A percentile compares a stretch with the other conserved stretches of the same genome.
These are phyloP conservation scores for Phytophthora melonis DNA, from an alignment of 352 stramenopile species.

Conservation along the genomic window DNA sequence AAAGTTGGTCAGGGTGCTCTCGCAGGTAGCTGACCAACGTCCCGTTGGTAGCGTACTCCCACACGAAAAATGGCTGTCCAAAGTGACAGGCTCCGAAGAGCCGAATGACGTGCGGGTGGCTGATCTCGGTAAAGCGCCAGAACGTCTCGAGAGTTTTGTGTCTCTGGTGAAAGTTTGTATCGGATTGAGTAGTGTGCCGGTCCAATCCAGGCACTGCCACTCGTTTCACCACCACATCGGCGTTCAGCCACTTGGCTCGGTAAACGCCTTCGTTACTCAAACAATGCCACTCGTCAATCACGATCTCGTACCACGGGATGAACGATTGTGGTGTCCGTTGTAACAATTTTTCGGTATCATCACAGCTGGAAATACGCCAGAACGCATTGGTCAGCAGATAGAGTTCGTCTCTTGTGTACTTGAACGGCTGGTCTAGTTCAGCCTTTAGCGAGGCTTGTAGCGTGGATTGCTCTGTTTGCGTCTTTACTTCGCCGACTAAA, in stretches of 20 bases:
- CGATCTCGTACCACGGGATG: background rate
- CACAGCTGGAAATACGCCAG: background rate
- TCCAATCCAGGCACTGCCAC: no score
- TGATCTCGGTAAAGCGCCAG: no score
- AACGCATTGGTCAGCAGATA: background rate
- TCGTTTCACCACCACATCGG: background rate
- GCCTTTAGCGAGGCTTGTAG: background rate
- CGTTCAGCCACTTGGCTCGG: background rate
- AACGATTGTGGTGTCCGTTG: background rate
- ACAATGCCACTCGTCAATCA: background rate
- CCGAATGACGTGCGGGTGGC: background rate
- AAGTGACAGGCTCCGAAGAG: background rate
- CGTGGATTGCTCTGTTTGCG: background rate
- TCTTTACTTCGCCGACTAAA: background rate
- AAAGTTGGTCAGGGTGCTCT: background rate
- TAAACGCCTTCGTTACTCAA: background rate
- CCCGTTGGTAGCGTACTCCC: background rate
- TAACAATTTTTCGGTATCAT: background rate
- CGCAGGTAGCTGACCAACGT: background rate
- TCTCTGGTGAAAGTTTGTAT: no score
- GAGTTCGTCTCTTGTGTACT: background rate
- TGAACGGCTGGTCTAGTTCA: background rate
- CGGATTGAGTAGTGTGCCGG: no score
- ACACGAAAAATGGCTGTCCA: no score
- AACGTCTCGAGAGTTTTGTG: no score